A percentile compares a stretch with the other conserved stretches of the same genome.
Conservation (phyloP, 2,329 filamentous ascomycete genomes). For the Pestalotiopsis sp. region DNA sequence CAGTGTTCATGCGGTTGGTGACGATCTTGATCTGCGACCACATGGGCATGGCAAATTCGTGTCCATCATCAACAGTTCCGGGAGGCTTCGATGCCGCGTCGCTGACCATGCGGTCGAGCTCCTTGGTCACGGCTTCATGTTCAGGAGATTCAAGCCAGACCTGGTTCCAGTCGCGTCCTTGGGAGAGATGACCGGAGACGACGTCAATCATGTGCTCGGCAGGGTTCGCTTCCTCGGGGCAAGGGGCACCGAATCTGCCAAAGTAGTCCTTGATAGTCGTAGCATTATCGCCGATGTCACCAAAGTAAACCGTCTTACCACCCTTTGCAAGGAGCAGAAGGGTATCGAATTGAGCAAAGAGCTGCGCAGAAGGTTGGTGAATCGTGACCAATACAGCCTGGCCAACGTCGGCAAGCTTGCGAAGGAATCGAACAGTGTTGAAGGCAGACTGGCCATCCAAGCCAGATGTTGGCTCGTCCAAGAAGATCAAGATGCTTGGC, state of each 20-base stretch:
- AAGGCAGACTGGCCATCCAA: conserved; percentile 71
- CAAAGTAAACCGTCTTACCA: conserved; percentile 69
- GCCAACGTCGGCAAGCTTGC: conserved; percentile 66
- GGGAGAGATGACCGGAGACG: conserved; percentile 51
- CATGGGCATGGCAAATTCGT: conserved; percentile 42
- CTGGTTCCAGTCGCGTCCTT: conserved; percentile 64
- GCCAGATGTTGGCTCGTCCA: conserved; percentile 66
- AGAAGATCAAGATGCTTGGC: conserved; percentile 58
- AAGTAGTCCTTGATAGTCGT: conserved; percentile 65
- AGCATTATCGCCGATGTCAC: conserved; percentile 62
- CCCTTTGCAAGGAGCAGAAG: conserved; percentile 67
- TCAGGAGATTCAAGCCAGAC: conserved; percentile 70
- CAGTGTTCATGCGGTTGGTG: conserved; percentile 61
- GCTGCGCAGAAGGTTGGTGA: conserved; percentile 68
- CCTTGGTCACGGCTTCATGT: conserved; percentile 23
- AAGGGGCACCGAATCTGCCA: conserved; percentile 64
- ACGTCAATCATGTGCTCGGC: conserved; percentile 76
- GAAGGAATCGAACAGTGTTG: conserved; percentile 66
- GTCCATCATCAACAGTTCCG: conserved; percentile 9
- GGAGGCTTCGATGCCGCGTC: conserved; percentile 12
- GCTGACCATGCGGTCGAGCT: conserved; percentile 10
- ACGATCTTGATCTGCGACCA: conserved; percentile 66
- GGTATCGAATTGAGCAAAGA: conserved; percentile 69
- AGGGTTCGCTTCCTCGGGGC: conserved; percentile 65
- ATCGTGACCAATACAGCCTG: conserved; percentile 73